Evolutionary conservation across 306 rosid species (phyloP), one percentile per base, ranked within the genome.

Genomic region (Gillenia trifoliata): DNA sequence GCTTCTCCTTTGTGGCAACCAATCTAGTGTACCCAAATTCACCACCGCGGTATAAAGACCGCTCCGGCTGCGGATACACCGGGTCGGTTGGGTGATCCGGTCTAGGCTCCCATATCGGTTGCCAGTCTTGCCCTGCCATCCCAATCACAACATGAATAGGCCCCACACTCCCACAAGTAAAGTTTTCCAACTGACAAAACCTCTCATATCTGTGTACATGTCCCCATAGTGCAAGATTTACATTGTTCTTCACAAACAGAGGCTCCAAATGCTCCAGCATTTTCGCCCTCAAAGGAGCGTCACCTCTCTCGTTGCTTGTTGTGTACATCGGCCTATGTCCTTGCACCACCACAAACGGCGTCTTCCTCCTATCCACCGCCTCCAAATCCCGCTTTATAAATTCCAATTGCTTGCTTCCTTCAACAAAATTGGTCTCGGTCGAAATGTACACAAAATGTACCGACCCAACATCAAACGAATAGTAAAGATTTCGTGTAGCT

Each of bases 301-400:
- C 99, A 73, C 96, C 84, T 7, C 12, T 25, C 79, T 92, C 96
- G 60, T 90, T 76, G 80, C 96, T 94, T 11, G 96, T 82, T 0
- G 99, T 90, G 83, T 94, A 94, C 99, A 92, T 92, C 9, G 99
- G 99, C 38, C 92, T 85, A 70, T 94, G 99, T 69, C 99, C 97
- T 63, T 88, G 93, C 71, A 94, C 89, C 33, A 94, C 86, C 71
- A 94, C 86, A 63, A 89, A 92, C 45, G 97, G 97, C 1, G 90
- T 87, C 79, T 81, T 92, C 17, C 64, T 82, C 77, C 93, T 71
- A 75, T 92, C 87, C 64, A 89, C 95, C 2, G 88, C 85, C 82
- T 87, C 96, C 75, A 94, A 76, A 86, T 94, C 97, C 62, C 62
- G 83, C 90, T 90, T 87, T 64, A 94, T 70, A 81, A 94, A 92